These are phyloP conservation scores for Aspergillus saccharolyticus DNA, from an alignment of 495 filamentous ascomycete species.

Conservation along the genomic window DNA sequence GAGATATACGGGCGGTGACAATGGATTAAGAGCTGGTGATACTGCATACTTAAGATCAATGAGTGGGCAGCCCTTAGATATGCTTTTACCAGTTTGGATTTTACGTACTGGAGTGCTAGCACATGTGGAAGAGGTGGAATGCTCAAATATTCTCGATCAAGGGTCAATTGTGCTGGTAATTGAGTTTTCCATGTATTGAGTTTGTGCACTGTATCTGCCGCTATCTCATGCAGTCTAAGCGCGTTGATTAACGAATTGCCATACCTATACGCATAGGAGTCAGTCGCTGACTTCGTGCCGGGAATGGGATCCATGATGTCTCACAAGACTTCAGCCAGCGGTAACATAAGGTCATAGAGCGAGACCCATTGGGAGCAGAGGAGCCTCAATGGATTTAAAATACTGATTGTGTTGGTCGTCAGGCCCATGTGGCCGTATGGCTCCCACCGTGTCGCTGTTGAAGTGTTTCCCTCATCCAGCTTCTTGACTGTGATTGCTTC, in stretches of 20 bases:
- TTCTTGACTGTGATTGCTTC: constrained; percentile 22
- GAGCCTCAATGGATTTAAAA: neutral
- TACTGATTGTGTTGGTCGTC: no score
- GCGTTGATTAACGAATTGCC: constrained; percentile 14
- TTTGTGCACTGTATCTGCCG: constrained; percentile 15
- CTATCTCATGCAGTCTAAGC: constrained; percentile 15
- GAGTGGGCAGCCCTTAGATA: neutral
- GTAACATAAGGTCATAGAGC: constrained; percentile 29
- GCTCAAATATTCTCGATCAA: constrained; percentile 20
- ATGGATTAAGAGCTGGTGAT: constrained; percentile 25
- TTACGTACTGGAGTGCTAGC: constrained; percentile 27
- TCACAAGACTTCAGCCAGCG: constrained; percentile 18
- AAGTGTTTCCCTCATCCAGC: neutral
- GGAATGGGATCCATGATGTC: constrained; percentile 2
- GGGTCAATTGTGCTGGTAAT: constrained; percentile 19
- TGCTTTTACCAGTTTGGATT: neutral
- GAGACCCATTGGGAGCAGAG: constrained; percentile 19
- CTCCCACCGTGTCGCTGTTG: neutral
- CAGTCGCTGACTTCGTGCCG: neutral
- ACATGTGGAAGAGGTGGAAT: constrained; percentile 25
- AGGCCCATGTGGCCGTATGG: neutral
- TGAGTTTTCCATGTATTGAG: constrained; percentile 25
- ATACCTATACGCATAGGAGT: constrained; percentile 8
- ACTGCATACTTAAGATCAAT: constrained; percentile 37
- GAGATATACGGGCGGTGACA: constrained; percentile 27